A percentile compares a stretch with the other conserved stretches of the same genome.
phyloP scores from a whole-genome alignment of 352 stramenopile species.

The Pilasporangium apinafurcum region DNA sequence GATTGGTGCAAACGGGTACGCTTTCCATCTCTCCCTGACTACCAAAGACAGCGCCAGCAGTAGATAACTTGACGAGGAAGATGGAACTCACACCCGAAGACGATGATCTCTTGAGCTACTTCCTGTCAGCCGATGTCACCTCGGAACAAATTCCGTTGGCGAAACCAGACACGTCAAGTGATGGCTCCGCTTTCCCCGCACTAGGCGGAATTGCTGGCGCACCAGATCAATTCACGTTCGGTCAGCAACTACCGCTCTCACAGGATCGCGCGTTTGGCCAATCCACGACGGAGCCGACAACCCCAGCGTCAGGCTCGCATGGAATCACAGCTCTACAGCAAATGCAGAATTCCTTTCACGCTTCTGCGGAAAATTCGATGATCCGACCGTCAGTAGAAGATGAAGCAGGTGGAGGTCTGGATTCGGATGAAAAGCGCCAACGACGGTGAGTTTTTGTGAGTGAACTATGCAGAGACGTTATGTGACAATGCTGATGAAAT shows the following conservation, averaged over 20 bases:
- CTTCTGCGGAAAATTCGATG: constrained; percentile 52
- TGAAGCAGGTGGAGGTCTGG: constrained; percentile 33
- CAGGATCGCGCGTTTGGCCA: constrained; percentile 28
- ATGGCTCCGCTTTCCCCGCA: constrained; percentile 3
- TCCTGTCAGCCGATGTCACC: constrained; percentile 70
- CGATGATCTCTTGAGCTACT: constrained; percentile 85
- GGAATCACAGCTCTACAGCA: constrained; percentile 33
- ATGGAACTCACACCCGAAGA: constrained; percentile 85
- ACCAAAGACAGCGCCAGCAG: background rate
- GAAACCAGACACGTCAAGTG: constrained; percentile 15
- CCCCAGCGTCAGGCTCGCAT: background rate
- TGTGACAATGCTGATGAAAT: background rate
- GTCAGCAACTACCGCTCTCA: constrained; percentile 14
- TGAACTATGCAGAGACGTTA: background rate
- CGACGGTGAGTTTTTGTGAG: constrained; percentile 21
- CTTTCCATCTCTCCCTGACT: background rate
- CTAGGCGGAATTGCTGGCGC: background rate
- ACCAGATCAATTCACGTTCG: constrained; percentile 27
- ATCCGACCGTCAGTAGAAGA: constrained; percentile 43
- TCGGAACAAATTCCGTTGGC: constrained; percentile 38
- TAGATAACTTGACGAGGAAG: background rate
- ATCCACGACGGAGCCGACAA: background rate
- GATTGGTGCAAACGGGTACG: constrained; percentile 17
- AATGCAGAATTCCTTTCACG: constrained; percentile 35
- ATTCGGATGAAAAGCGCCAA: constrained; percentile 77